Conservation (phyloP, 2,329 filamentous ascomycete species). For the Teratosphaeria destructans region DNA sequence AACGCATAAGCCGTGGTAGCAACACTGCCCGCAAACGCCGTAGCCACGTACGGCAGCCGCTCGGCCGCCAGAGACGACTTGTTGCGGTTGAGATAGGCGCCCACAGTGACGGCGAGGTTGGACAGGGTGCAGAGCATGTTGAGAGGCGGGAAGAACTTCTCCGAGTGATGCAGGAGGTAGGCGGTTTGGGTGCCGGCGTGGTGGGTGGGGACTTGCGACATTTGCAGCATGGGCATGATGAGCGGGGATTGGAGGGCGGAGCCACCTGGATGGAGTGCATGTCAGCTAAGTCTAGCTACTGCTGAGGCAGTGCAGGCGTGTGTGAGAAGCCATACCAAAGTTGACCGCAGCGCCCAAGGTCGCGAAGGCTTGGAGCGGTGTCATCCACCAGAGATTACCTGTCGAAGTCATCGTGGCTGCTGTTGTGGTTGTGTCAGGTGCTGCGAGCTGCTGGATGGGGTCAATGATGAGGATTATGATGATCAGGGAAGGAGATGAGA, state of each 20-base stretch:
- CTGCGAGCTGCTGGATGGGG: not conserved
- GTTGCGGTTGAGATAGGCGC: slow-evolving; percentile 18
- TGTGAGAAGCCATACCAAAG: slow-evolving; percentile 13
- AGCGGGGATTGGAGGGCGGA: slow-evolving; percentile 24
- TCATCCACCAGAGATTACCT: slow-evolving; percentile 21
- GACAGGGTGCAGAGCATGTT: slow-evolving; percentile 21
- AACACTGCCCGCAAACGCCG: slow-evolving; percentile 14
- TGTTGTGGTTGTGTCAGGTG: slow-evolving; percentile 1
- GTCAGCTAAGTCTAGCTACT: not conserved
- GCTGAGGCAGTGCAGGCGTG: not conserved
- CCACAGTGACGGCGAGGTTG: slow-evolving; percentile 20
- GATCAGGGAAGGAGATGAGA: not conserved
- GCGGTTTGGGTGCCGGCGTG: slow-evolving; percentile 18
- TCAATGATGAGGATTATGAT: not conserved
- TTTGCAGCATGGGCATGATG: slow-evolving; percentile 21
- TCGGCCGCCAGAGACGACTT: slow-evolving; percentile 8
- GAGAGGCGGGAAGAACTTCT: slow-evolving; percentile 23
- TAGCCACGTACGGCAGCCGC: slow-evolving; percentile 17
- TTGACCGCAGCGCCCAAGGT: slow-evolving; percentile 21
- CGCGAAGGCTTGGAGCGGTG: slow-evolving; percentile 20
- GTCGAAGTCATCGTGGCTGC: slow-evolving; percentile 15
- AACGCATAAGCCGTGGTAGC: slow-evolving; percentile 22
- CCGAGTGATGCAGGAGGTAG: slow-evolving; percentile 21
- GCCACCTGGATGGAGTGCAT: slow-evolving; percentile 11
- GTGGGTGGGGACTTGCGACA: slow-evolving; percentile 15